phyloP scores from a whole-genome alignment of 202 grass and related monocot genomes.

The Bolboschoenoplectus hybrid region DNA sequence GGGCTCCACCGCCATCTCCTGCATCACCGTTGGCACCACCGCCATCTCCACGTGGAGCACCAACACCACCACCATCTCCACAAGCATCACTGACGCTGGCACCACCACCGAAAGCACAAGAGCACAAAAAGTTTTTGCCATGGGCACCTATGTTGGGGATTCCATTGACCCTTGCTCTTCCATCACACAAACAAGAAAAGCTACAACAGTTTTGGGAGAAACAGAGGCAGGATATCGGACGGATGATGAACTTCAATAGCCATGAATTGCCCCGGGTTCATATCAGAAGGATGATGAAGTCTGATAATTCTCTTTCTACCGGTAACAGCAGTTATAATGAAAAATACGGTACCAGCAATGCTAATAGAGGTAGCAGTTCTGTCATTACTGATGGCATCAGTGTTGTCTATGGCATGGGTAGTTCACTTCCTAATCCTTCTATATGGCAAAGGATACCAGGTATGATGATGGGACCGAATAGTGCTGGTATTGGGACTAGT shows the following conservation, averaged over 20 bases:
- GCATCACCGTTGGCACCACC: neutral
- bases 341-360: no score
- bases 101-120: neutral
- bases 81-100: neutral
- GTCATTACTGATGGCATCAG: no score
- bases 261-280: constrained; percentile 35
- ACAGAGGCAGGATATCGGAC: neutral
- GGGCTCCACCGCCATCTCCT: neutral
- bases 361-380: no score
- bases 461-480: neutral
- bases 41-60: neutral
- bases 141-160: neutral
- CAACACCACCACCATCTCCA: neutral
- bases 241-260: neutral
- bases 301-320: constrained; percentile 28
- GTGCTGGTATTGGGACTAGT: neutral
- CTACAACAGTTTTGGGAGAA: neutral
- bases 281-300: constrained; percentile 38
- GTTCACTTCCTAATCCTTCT: no score
- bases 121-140: neutral
- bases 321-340: no score
- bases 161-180: neutral
- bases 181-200: no score
- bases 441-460: neutral
- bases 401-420: no score